Evolutionary conservation across 225 moss, liverwort and hornwort species (phyloP).

Genomic region (Rhytidiadelphus loreus): DNA sequence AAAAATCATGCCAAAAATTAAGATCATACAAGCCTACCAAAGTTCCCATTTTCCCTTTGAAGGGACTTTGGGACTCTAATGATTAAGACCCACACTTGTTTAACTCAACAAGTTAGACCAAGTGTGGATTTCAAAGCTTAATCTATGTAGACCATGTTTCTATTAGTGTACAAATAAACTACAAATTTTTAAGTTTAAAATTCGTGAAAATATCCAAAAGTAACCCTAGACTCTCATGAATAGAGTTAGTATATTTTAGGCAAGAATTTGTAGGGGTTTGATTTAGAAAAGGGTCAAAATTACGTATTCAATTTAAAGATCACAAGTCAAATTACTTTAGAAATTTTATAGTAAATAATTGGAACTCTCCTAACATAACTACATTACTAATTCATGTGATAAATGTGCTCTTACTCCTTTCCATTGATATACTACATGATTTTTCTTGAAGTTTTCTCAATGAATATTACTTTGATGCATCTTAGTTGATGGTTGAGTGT

Average conservation of each 20-base stretch:
- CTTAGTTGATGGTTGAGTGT: neutral
- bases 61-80: rapidly evolving
- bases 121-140: neutral
- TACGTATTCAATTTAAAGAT: neutral
- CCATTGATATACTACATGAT: neutral
- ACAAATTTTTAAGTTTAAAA: too few species aligned
- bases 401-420: rapidly evolving
- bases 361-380: neutral
- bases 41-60: rapidly evolving
- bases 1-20: neutral
- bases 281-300: neutral
- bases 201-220: neutral
- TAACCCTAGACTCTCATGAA: rapidly evolving
- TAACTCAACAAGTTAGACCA: neutral
- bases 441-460: neutral
- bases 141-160: rapidly evolving
- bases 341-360: neutral
- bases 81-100: neutral
- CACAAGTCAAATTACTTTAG: neutral
- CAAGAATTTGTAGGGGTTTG: neutral
- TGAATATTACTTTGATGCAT: neutral
- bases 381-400: neutral
- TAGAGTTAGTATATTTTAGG: neutral
- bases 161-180: too few species aligned
- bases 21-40: neutral